Conservation (phyloP, 768 basidiomycete genomes). For the Tubosaeta sp. region DNA sequence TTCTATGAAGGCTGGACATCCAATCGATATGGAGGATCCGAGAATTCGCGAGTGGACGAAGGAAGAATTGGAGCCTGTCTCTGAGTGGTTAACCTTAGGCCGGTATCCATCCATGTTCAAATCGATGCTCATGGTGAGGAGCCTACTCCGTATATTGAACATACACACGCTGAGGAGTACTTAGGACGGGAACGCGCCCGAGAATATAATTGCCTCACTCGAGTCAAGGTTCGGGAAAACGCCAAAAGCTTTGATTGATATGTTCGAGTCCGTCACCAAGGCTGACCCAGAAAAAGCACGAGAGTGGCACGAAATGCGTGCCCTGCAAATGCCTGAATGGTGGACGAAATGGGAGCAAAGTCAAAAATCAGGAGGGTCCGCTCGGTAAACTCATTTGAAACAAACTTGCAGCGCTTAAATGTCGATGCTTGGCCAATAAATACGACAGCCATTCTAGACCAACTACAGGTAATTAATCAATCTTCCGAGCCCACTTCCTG, state of each 20-base stretch:
- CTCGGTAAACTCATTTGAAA: background rate
- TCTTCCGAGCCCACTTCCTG: constrained; percentile 71
- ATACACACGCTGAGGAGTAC: background rate
- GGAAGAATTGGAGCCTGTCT: constrained; percentile 34
- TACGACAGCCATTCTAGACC: constrained; percentile 11
- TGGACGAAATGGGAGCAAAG: constrained; percentile 30
- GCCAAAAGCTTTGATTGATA: constrained; percentile 11
- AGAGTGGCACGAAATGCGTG: constrained; percentile 24
- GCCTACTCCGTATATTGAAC: background rate
- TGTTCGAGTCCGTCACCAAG: constrained; percentile 25
- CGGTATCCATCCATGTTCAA: constrained; percentile 24
- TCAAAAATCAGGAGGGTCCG: constrained; percentile 10
- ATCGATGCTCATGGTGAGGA: constrained; percentile 24
- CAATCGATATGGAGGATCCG: constrained; percentile 30
- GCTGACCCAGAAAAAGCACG: constrained; percentile 16
- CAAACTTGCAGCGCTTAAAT: background rate
- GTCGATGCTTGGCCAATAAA: constrained; percentile 13
- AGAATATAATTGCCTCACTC: constrained; percentile 10
- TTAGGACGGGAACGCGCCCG: constrained; percentile 18
- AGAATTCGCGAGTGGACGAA: constrained; percentile 39
- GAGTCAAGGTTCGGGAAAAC: constrained; percentile 8
- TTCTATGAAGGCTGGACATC: constrained; percentile 16
- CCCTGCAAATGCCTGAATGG: constrained; percentile 23
- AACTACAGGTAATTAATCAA: constrained; percentile 46
- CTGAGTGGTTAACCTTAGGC: constrained; percentile 37